These are phyloP conservation scores for Psilocybe tampanensis DNA, from an alignment of 768 basidiomycete species.

Conservation along the genomic window DNA sequence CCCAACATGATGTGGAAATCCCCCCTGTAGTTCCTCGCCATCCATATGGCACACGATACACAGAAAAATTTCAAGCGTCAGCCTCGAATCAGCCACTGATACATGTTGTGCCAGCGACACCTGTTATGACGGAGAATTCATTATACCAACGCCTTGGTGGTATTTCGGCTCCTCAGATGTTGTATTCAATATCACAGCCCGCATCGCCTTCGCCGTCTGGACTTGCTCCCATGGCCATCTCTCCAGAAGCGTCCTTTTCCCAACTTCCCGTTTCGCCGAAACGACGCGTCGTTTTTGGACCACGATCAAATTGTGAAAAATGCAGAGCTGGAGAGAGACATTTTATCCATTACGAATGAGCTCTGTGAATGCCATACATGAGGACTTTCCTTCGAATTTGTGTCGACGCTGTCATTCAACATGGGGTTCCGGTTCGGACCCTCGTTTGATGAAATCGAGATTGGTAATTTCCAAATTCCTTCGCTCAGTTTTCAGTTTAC, in stretches of 20 bases:
- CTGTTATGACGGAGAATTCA: neutral
- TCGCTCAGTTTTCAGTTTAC: too few relatives aligned
- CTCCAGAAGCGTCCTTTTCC: slow-evolving; percentile 24
- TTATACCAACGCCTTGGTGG: slow-evolving; percentile 1
- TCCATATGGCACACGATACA: slow-evolving; percentile 11
- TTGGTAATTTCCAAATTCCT: too few relatives aligned
- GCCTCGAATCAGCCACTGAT: slow-evolving; percentile 13
- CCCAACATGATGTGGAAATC: neutral
- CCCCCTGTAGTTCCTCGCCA: slow-evolving; percentile 10
- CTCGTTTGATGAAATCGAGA: too few relatives aligned
- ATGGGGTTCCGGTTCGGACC: too few relatives aligned
- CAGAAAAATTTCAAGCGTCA: slow-evolving; percentile 13
- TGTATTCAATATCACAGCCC: slow-evolving; percentile 5
- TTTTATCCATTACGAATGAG: slow-evolving; percentile 23
- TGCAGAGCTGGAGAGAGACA: slow-evolving; percentile 27
- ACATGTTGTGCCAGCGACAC: slow-evolving; percentile 21
- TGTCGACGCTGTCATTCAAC: too few relatives aligned
- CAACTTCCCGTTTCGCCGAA: slow-evolving; percentile 15
- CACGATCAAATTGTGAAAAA: slow-evolving; percentile 31
- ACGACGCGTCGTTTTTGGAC: slow-evolving; percentile 34
- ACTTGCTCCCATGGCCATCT: slow-evolving; percentile 26
- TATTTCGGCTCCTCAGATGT: neutral
- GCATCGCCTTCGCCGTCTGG: slow-evolving; percentile 13
- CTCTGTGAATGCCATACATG: neutral
- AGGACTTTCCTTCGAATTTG: neutral